Conservation (phyloP, 2,329 filamentous ascomycete species). For the Cladosporium austrohemisphaericum region DNA sequence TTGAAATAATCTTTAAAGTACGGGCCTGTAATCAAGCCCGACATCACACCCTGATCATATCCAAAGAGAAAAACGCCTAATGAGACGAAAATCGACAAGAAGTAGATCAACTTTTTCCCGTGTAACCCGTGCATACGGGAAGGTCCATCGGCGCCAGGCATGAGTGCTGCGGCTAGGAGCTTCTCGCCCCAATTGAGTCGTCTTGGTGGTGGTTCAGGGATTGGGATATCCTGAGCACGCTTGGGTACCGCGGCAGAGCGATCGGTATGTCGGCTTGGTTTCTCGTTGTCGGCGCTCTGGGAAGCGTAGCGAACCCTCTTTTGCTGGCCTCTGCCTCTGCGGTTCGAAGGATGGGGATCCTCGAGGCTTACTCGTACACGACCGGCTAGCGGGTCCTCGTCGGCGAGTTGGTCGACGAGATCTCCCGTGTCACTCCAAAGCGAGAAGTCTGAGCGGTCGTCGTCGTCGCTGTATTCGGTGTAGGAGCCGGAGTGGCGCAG, state of each 20-base stretch:
- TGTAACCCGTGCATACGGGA: constrained; percentile 85
- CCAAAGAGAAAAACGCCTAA: constrained; percentile 84
- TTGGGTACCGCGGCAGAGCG: constrained; percentile 46
- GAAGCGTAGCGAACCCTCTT: constrained; percentile 16
- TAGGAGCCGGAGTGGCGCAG: constrained; percentile 36
- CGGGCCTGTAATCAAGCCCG: constrained; percentile 64
- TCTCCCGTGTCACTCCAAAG: constrained; percentile 95
- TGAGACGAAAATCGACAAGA: constrained; percentile 39
- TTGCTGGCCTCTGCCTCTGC: constrained; percentile 18
- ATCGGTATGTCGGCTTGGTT: constrained; percentile 33
- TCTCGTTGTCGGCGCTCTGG: constrained; percentile 34
- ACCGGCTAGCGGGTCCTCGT: constrained; percentile 73
- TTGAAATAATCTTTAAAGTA: constrained; percentile 92
- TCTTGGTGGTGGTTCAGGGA: constrained; percentile 65
- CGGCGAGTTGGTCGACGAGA: constrained; percentile 83
- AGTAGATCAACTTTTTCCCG: constrained; percentile 88
- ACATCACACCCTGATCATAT: constrained; percentile 90
- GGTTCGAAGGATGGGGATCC: constrained; percentile 45
- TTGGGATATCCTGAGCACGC: constrained; percentile 68
- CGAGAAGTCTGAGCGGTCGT: constrained; percentile 63
- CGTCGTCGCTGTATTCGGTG: constrained; percentile 23
- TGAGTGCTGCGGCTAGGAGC: constrained; percentile 79
- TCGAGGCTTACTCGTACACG: constrained; percentile 65
- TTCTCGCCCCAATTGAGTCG: constrained; percentile 65
- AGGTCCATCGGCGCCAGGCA: constrained; percentile 59